Conservation (phyloP, 108 stramenopile genomes). For the Skeletonema grethae region DNA sequence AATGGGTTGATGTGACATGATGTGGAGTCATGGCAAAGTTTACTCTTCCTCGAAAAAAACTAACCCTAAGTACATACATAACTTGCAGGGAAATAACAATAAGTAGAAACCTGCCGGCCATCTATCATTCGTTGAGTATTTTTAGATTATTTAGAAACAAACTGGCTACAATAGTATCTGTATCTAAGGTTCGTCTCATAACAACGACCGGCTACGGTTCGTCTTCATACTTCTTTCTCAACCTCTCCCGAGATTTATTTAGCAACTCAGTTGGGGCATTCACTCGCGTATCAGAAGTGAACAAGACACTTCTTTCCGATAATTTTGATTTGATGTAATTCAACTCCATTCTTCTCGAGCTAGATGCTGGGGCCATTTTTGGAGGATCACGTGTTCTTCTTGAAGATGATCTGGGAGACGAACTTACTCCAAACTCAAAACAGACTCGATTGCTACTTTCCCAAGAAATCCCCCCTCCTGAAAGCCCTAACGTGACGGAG, state of each 20-base stretch:
- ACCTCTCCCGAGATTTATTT: background rate
- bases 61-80: too few species aligned
- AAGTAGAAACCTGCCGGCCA: too few species aligned
- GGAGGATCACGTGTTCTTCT: background rate
- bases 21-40: too few species aligned
- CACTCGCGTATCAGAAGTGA: constrained; percentile 14
- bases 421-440: constrained; percentile 16
- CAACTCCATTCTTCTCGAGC: background rate
- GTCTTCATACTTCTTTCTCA: background rate
- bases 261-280: constrained; percentile 16
- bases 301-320: constrained; percentile 5
- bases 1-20: too few species aligned
- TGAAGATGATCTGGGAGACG: background rate
- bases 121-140: too few species aligned
- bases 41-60: too few species aligned
- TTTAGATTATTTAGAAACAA: background rate
- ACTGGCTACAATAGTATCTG: too few species aligned
- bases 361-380: background rate
- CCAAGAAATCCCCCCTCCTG: background rate
- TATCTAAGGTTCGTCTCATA: too few species aligned
- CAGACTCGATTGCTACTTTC: constrained; percentile 6
- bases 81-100: too few species aligned
- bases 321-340: constrained; percentile 15
- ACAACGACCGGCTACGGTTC: background rate
- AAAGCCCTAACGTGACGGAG: background rate